phyloP scores from a whole-genome alignment of 208 protist genomes.

The Crithidia mellificae region DNA sequence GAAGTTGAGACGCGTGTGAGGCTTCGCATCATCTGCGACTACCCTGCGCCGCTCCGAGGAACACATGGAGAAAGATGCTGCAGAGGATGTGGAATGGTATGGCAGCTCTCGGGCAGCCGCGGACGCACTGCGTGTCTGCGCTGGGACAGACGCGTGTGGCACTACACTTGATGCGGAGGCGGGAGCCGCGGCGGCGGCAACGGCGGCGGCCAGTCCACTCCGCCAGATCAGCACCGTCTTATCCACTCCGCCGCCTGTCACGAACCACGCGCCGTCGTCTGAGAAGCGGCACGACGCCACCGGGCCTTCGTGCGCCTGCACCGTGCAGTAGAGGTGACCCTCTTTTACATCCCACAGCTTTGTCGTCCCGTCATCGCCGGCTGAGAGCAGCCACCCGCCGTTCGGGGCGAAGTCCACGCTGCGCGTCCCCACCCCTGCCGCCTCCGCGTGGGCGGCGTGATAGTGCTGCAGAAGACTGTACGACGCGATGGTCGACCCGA shows the following conservation, averaged over 20 bases:
- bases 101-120: neutral
- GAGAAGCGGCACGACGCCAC: constrained; percentile 64
- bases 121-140: too few species aligned
- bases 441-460: constrained; percentile 59
- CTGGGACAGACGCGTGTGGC: too few species aligned
- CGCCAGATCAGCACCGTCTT: constrained; percentile 84
- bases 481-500: neutral
- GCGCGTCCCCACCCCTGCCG: constrained; percentile 41
- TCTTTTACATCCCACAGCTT: constrained; percentile 89
- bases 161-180: too few species aligned
- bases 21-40: neutral
- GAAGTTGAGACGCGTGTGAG: neutral
- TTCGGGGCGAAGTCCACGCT: constrained; percentile 72
- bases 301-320: constrained; percentile 78
- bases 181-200: too few species aligned
- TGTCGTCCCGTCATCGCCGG: constrained; percentile 69
- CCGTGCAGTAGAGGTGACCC: constrained; percentile 82
- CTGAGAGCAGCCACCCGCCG: constrained; percentile 82
- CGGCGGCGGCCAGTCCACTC: constrained; percentile 57
- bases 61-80: neutral
- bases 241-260: constrained; percentile 67
- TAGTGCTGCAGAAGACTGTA: constrained; percentile 86
- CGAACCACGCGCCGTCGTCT: constrained; percentile 61
- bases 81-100: neutral
- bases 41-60: neutral